Evolutionary conservation across 305 asterid genomes (phyloP).

Genomic region (Fraxinus greggii): DNA sequence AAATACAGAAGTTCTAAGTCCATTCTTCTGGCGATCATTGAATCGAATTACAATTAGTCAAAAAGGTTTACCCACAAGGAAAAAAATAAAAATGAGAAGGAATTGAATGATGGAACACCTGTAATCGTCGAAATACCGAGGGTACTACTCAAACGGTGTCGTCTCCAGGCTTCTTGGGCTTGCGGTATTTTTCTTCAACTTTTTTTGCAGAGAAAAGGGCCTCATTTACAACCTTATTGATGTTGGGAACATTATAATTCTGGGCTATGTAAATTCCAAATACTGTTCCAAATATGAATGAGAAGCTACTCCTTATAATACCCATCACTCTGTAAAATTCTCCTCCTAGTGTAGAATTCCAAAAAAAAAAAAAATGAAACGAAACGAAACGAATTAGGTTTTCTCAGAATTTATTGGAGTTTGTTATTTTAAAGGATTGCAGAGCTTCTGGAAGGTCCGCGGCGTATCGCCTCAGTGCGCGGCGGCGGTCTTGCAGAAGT

Average conservation of each 20-base stretch:
- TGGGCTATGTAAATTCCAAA: conserved; percentile 71
- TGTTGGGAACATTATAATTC: conserved; percentile 69
- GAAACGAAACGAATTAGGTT: neutral
- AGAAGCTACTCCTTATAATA: conserved; percentile 46
- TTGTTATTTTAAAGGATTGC: neutral
- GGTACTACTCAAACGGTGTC: conserved; percentile 25
- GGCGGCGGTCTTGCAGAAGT: neutral
- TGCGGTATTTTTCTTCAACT: conserved; percentile 64
- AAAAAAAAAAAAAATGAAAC: neutral
- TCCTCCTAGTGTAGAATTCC: neutral
- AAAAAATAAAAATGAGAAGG: neutral
- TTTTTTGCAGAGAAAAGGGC: conserved; percentile 52
- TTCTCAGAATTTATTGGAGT: neutral
- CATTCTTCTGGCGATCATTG: neutral
- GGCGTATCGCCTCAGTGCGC: neutral
- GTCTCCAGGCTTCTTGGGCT: conserved; percentile 56
- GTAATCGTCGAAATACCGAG: neutral
- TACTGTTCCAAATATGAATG: conserved; percentile 50
- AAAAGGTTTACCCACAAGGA: neutral
- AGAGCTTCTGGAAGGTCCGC: neutral
- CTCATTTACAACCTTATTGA: conserved; percentile 37
- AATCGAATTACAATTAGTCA: neutral
- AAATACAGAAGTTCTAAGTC: neutral
- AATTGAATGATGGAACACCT: conserved; percentile 6
- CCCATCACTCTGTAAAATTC: conserved; percentile 42